A percentile compares a stretch with the other conserved stretches of the same genome.
These are phyloP conservation scores for Mesembryanthemum crystallinum DNA, from an alignment of 148 eudicot genomes.

Conservation along the genomic window DNA sequence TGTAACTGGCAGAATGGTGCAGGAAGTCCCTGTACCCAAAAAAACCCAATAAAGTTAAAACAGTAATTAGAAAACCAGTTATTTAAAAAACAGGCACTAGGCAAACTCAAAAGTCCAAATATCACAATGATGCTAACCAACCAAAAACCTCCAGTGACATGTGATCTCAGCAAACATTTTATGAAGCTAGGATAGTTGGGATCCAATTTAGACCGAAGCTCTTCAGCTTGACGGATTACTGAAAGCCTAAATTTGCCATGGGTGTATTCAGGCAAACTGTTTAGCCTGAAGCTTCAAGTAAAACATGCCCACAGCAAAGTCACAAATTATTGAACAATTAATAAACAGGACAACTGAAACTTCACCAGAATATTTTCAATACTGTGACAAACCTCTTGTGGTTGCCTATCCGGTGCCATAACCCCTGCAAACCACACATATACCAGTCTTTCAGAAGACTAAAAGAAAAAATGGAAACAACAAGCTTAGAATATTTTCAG, in stretches of 20 bases:
- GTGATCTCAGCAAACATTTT: conserved; percentile 15
- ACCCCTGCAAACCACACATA: conserved; percentile 10
- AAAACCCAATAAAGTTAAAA: neutral
- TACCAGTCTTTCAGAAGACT: neutral
- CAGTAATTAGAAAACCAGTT: neutral
- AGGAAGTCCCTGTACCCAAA: conserved; percentile 46
- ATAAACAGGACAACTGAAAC: neutral
- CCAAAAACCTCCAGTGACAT: conserved; percentile 22
- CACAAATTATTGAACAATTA: neutral
- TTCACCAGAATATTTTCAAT: neutral
- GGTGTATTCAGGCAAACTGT: neutral
- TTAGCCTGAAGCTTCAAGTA: conserved; percentile 4
- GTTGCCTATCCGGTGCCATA: neutral
- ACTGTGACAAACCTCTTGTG: neutral
- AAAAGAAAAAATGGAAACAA: neutral
- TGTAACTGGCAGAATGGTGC: conserved; percentile 36
- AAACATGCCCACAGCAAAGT: neutral
- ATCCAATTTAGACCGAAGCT: conserved; percentile 11
- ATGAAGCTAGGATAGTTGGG: conserved; percentile 15
- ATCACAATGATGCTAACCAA: conserved; percentile 11
- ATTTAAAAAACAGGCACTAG: neutral
- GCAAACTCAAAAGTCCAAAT: neutral
- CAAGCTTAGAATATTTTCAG: neutral
- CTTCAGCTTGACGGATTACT: conserved; percentile 5
- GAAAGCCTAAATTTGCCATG: neutral